phyloP scores from a whole-genome alignment of 345 rosid species.

The Acer campestre region DNA sequence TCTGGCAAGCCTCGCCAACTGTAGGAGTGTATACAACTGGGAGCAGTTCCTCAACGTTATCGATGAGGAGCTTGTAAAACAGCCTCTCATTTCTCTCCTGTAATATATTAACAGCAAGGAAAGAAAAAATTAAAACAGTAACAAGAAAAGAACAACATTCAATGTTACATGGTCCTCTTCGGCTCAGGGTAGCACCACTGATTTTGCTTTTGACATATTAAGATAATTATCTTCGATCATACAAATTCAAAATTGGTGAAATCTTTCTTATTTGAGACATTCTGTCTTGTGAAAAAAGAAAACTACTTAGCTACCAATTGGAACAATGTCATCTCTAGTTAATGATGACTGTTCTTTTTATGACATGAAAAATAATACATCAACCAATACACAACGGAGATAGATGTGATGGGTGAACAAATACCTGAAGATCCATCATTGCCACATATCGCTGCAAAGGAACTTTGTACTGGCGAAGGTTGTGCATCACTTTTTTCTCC shows the following conservation, averaged over 20 bases:
- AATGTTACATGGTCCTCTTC: background rate
- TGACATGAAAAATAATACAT: background rate
- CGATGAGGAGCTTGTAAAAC: constrained; percentile 91
- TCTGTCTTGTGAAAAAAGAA: background rate
- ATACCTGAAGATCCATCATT: constrained; percentile 96
- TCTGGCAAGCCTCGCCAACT: constrained; percentile 98
- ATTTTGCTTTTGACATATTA: too few species aligned
- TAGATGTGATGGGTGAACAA: background rate
- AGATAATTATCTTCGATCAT: background rate
- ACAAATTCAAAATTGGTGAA: background rate
- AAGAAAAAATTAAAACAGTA: background rate
- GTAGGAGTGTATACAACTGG: constrained; percentile 97
- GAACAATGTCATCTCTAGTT: background rate
- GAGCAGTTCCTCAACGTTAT: constrained; percentile 88
- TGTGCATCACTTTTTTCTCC: constrained; percentile 77
- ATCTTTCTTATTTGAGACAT: background rate
- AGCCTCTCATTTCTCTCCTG: constrained; percentile 95
- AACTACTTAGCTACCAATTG: background rate
- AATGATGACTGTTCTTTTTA: background rate
- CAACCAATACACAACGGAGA: background rate
- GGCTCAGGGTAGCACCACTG: background rate
- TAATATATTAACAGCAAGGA: constrained; percentile 12
- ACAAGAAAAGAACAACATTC: background rate
- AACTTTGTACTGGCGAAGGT: constrained; percentile 77
- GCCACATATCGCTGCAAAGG: constrained; percentile 90